Percentiles rank a stretch among this genome's conserved stretches.
Evolutionary conservation across 2,329 filamentous ascomycete genomes (phyloP).

Genomic region (Colletotrichum orbiculare): DNA sequence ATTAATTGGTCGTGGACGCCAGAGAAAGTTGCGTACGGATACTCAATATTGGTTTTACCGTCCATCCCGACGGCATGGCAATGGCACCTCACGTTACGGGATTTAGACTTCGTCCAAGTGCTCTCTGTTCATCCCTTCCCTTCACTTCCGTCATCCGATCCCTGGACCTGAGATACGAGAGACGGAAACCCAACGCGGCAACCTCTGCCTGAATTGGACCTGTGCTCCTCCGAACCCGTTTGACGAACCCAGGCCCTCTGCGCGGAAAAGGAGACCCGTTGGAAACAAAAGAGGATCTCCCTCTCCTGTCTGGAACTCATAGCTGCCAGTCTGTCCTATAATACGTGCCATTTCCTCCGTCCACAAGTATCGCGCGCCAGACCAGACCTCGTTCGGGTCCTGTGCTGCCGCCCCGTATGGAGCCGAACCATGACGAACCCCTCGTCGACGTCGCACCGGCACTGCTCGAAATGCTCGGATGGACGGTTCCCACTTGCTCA

Average conservation of each 20-base stretch:
- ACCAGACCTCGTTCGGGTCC: constrained; percentile 9
- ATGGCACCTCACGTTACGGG: too few species aligned
- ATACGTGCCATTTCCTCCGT: constrained; percentile 12
- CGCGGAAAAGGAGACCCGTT: neutral
- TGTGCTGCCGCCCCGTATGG: constrained; percentile 1
- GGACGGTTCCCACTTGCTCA: constrained; percentile 16
- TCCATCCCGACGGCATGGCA: too few species aligned
- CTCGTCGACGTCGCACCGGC: constrained; percentile 18
- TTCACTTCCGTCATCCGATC: constrained; percentile 13
- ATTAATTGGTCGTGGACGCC: too few species aligned
- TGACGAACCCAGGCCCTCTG: neutral
- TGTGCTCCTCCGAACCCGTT: neutral
- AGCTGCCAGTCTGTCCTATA: constrained; percentile 13
- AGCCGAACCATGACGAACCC: neutral
- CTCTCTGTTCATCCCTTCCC: too few species aligned
- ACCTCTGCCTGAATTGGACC: constrained; percentile 9
- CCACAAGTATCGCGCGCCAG: neutral
- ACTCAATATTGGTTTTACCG: too few species aligned
- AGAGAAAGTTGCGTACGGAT: too few species aligned
- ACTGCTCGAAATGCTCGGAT: neutral
- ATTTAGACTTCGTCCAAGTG: too few species aligned
- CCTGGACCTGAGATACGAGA: constrained; percentile 16
- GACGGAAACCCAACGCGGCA: constrained; percentile 24
- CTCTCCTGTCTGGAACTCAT: constrained; percentile 11
- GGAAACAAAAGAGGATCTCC: constrained; percentile 15